Conservation (phyloP, 1,284 basidiomycete genomes). For the Microbotryum lychnidis-dioicae region DNA sequence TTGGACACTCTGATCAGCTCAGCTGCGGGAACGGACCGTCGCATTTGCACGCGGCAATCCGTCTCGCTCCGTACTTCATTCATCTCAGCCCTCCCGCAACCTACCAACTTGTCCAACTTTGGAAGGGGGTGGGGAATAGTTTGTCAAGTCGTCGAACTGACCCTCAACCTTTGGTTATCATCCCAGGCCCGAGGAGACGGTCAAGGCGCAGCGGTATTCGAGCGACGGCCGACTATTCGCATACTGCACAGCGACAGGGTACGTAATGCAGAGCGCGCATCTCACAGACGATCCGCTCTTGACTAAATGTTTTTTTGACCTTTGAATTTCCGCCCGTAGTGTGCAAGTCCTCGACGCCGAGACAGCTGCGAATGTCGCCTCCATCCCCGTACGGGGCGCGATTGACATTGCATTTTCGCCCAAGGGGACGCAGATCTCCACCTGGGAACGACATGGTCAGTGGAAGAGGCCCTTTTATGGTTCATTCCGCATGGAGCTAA, state of each 20-base stretch:
- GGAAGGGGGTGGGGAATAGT: neutral
- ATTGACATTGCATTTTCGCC: constrained; percentile 86
- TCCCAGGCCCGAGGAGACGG: constrained; percentile 53
- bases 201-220: constrained; percentile 74
- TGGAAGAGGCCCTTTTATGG: neutral
- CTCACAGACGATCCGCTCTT: neutral
- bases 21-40: neutral
- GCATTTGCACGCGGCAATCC: neutral
- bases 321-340: constrained; percentile 42
- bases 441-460: constrained; percentile 79
- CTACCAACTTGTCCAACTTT: neutral
- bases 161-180: neutral
- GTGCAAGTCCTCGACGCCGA: constrained; percentile 70
- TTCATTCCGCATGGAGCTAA: neutral
- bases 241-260: constrained; percentile 67
- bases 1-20: neutral
- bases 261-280: constrained; percentile 38
- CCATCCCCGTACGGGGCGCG: constrained; percentile 48
- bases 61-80: neutral
- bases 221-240: constrained; percentile 79
- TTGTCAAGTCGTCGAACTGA: neutral
- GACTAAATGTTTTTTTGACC: neutral
- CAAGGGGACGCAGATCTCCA: constrained; percentile 80
- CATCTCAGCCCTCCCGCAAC: neutral
- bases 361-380: constrained; percentile 58